Base-by-base conservation (phyloP, 495 filamentous ascomycete species). In the Penicillium coprophilum region DNA sequence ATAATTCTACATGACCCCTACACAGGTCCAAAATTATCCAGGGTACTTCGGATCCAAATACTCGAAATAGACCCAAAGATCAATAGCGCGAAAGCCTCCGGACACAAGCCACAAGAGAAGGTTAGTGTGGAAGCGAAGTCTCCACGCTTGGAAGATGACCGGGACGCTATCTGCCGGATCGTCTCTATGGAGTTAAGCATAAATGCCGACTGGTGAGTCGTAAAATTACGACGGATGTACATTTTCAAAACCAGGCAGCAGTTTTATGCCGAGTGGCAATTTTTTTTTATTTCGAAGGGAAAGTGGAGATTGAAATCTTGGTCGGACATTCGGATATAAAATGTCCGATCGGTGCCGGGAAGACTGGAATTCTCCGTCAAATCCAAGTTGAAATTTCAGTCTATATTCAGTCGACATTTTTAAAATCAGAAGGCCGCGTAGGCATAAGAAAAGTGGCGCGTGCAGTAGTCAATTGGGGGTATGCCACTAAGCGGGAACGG, bases 401-500 rank as follows among this genome's bases (percentile, higher is more conserved):
- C 34, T 38, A n/a, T 36, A 36, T 2, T 24, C 5, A 5, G 24
- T 24, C 5, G 2, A n/a, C n/a, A n/a, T n/a, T n/a, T n/a, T n/a
- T 7, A 13, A 7, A 27, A 31, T n/a, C n/a, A n/a, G 15, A 55
- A 31, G 54, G 54, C 50, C 50, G 50, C 51, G 51, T 53, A 40
- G 40, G 51, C 40, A 10, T 20, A 34, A 23, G 27, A 50, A 34
- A 40, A 28, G 44, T 56, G 34, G 55, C 39, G 50, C 38, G 36
- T 47, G 41, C 17, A 23, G 47, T 23, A 52, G 20, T 30, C 36
- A 56, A 13, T 60, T 51, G 45, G 41, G 41, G 53, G 53, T 50
- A 53, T 55, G 27, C 21, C 56, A 41, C 60, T 68, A 68, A 54
- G 32, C 46, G 41, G 49, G 47, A 60, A 41, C 4, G n/a, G 50